phyloP scores from a whole-genome alignment of 805 yeast genomes.

The Candida arabinofermentans region DNA sequence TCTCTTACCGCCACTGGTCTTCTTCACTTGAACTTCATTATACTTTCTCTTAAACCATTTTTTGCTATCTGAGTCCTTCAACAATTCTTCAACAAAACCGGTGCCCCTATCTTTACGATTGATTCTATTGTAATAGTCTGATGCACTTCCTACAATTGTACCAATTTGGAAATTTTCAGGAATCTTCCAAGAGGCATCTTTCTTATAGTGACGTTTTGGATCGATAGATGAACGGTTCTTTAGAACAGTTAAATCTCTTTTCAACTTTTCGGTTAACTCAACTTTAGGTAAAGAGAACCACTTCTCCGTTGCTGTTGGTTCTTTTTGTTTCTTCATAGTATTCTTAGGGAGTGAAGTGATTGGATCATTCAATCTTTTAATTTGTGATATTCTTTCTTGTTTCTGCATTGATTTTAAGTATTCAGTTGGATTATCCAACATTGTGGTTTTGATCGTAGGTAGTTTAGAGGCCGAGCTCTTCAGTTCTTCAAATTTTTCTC shows the following conservation, averaged over 20 bases:
- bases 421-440: slow-evolving; percentile 31
- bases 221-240: slow-evolving; percentile 89
- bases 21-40: slow-evolving; percentile 66
- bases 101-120: slow-evolving; percentile 68
- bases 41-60: slow-evolving; percentile 84
- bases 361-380: slow-evolving; percentile 40
- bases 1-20: slow-evolving; percentile 59
- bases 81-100: slow-evolving; percentile 76
- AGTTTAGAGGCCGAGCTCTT: slow-evolving; percentile 29
- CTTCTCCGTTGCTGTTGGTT: slow-evolving; percentile 43
- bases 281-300: slow-evolving; percentile 84
- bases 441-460: slow-evolving; percentile 34
- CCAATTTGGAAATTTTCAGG: slow-evolving; percentile 74
- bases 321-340: slow-evolving; percentile 19
- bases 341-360: slow-evolving; percentile 23
- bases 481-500: slow-evolving; percentile 29
- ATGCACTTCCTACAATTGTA: slow-evolving; percentile 75
- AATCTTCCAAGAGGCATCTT: slow-evolving; percentile 66
- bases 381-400: slow-evolving; percentile 5
- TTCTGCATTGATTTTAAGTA: slow-evolving; percentile 12
- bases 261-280: slow-evolving; percentile 65
- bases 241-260: slow-evolving; percentile 73
- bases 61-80: slow-evolving; percentile 65
- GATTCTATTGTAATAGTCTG: slow-evolving; percentile 72
- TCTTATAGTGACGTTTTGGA: slow-evolving; percentile 92